phyloP scores from a whole-genome alignment of 192 early-diverging fungal genomes.

The Chytriomyces confervae region DNA sequence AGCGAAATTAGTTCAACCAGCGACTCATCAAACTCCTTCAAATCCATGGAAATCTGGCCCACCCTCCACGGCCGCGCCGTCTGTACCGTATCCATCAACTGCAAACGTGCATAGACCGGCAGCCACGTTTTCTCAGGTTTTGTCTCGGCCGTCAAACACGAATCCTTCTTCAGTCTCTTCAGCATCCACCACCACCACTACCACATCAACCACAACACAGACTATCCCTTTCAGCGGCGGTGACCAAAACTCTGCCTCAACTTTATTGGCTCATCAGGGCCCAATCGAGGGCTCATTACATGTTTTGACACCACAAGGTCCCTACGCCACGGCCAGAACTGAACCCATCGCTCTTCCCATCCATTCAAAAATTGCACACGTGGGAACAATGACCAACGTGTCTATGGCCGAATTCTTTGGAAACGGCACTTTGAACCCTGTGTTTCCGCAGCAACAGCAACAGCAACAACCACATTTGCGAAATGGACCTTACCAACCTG shows the following conservation, averaged over 20 bases:
- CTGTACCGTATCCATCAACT: not conserved
- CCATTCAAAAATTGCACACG: conserved; percentile 12
- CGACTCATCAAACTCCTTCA: not conserved
- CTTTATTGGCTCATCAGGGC: not conserved
- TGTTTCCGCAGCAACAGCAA: not conserved
- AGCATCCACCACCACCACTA: not conserved
- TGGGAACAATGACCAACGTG: conserved; percentile 23
- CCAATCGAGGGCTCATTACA: too few relatives aligned
- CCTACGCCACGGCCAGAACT: not conserved
- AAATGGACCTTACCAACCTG: not conserved
- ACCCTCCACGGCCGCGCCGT: not conserved
- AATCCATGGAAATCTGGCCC: not conserved
- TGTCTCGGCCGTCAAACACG: not conserved
- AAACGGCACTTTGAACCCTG: conserved; percentile 12
- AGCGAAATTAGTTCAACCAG: not conserved
- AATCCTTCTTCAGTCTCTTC: not conserved
- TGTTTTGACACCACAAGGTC: not conserved
- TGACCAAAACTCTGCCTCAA: not conserved
- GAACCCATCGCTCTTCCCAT: not conserved
- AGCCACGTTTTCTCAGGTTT: not conserved
- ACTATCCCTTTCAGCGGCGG: not conserved
- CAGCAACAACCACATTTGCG: not conserved
- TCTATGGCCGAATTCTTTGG: conserved; percentile 30
- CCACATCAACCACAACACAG: not conserved
- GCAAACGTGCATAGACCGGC: not conserved